Percentiles rank a stretch among this genome's conserved stretches.
These are phyloP conservation scores for Xerocomellus chrysenteron DNA, from an alignment of 768 basidiomycete genomes.

Conservation along the genomic window DNA sequence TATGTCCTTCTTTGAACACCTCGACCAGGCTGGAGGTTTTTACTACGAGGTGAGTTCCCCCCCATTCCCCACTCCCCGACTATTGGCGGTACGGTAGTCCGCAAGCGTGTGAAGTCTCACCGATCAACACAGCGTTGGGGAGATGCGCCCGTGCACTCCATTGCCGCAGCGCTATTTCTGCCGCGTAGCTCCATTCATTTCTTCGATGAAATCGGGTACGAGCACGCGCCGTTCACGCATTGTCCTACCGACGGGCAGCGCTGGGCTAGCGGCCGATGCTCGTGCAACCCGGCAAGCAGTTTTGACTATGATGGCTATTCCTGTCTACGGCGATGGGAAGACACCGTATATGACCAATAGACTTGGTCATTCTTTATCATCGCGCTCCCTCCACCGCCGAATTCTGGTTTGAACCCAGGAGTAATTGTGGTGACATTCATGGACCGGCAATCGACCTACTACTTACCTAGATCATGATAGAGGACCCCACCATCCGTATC, in stretches of 20 bases:
- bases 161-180: conserved; percentile 88
- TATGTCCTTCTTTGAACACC: conserved; percentile 76
- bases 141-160: conserved; percentile 89
- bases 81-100: not conserved
- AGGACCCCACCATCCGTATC: not conserved
- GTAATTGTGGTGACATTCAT: not conserved
- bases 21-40: conserved; percentile 81
- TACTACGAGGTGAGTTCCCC: conserved; percentile 68
- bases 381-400: not conserved
- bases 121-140: conserved; percentile 71
- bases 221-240: conserved; percentile 29
- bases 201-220: conserved; percentile 80
- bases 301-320: conserved; percentile 33
- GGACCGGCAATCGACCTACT: not conserved
- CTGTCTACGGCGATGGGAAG: conserved; percentile 26
- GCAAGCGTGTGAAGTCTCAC: not conserved
- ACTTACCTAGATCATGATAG: not conserved
- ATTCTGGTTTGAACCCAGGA: not conserved
- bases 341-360: not conserved
- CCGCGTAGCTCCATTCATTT: conserved; percentile 90
- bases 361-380: not conserved
- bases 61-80: not conserved
- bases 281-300: conserved; percentile 20
- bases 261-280: conserved; percentile 25
- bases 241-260: conserved; percentile 21